Evolutionary conservation across 139 green algal genomes (phyloP), one percentile per base, ranked within the genome.

Genomic region (Asterochloris erici): DNA sequence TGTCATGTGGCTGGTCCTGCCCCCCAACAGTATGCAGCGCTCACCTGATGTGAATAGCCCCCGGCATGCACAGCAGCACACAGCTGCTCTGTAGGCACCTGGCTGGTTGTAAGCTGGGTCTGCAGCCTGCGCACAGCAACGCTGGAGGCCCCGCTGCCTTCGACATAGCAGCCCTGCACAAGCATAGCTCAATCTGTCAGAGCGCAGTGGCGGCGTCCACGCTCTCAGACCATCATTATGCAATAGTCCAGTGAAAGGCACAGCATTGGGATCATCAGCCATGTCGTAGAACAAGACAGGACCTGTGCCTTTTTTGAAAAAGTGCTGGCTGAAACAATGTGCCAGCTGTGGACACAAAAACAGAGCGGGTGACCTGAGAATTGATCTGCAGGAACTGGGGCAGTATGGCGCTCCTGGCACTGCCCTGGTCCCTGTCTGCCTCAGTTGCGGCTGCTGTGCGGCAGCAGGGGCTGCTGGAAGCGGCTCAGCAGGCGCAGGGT

Each of bases 31-130:
- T 16, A 0, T 28, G 16, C 19, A 61, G 24, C 14, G 10, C 47
- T 23, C n/a, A 86, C 85, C 92, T 91, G 73, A 96, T 89, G 83
- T 94, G 87, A 82, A 96, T 85, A 63, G 90, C 71, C 16, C 92
- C 94, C 26, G 95, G 66, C 76, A 96, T 85, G 23, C 71, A 84
- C 19, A 82, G 83, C 21, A 92, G 82, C 11, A 94, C 74, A 0
- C 11, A 86, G 28, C 81, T 94, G 68, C 75, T 83, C 81, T 61
- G 73, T 68, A 11, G 92, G 92, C 63, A 96, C 85, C 79, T 86
- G 81, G 10, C 79, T 75, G 63, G 91, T 94, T 86, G 96, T 93
- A 11, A 95, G 61, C 27, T 93, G 85, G 11, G 84, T 93, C 10
- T 82, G 81, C 54, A 96, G 70, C 0, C 93, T 84, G 14, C 84